Evolutionary conservation across 2,329 filamentous ascomycete species (phyloP).

Genomic region (Samsoniella hepiali): DNA sequence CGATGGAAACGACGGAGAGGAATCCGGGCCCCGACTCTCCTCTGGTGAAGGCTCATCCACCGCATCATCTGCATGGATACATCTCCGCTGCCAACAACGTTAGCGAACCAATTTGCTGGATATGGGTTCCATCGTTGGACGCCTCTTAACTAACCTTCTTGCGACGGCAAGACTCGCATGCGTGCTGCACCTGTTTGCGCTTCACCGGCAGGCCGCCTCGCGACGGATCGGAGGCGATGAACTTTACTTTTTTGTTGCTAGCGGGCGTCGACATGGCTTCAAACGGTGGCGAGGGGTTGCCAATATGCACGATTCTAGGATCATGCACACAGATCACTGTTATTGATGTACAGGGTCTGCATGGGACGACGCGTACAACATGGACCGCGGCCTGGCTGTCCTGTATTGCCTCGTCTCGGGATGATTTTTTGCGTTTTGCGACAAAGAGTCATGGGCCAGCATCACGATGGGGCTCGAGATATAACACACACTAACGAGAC

Average conservation of each 20-base stretch:
- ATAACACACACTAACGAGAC: neutral
- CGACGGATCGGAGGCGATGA: constrained; percentile 52
- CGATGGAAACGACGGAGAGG: constrained; percentile 31
- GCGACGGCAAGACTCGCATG: constrained; percentile 53
- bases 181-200: constrained; percentile 57
- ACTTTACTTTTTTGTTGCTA: constrained; percentile 43
- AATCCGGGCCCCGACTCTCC: constrained; percentile 27
- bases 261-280: constrained; percentile 13
- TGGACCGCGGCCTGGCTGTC: neutral
- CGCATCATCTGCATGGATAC: constrained; percentile 40
- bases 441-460: constrained; percentile 2
- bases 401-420: neutral
- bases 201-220: constrained; percentile 53
- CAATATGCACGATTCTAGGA: neutral
- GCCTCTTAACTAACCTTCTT: constrained; percentile 44
- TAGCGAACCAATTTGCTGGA: neutral
- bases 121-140: neutral
- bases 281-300: neutral
- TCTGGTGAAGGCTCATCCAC: constrained; percentile 29
- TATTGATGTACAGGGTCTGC: neutral
- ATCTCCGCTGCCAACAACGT: constrained; percentile 37
- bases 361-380: neutral
- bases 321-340: neutral
- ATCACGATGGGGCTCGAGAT: constrained; percentile 9
- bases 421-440: constrained; percentile 4